Base-by-base conservation (phyloP, 78 protist species). In the Emiliania huxleyi region DNA sequence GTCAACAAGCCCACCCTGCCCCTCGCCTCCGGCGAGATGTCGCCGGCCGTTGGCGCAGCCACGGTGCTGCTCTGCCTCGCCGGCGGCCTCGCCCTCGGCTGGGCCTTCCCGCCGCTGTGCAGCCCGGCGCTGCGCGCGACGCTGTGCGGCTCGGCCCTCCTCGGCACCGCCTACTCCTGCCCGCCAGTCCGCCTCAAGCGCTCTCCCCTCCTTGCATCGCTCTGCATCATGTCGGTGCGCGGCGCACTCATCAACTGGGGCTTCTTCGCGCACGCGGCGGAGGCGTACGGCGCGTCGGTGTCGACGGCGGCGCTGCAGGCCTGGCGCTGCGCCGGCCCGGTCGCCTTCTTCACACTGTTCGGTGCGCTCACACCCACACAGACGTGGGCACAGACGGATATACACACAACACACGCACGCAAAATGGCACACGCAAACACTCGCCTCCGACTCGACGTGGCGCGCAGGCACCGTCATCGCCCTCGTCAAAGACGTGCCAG, bases 161-260 rank as follows among this genome's bases (percentile, higher is more conserved):
- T 91, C 15, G 93, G 93, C 56, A 77, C 89, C 23, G 55, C 42
- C 29, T 91, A 91, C 93, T 91, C 93, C 62, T 5, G 12, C 55
- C 93, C 93, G 21, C 93, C 93, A 35, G 2, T 91, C 35, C 93
- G 93, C 11, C 93, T 91, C 56, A 91, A 91, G 89, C 93, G 93
- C 89, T 91, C 48, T 55, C 93, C 93, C 26, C 40, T 91, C n/a
- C 49, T 77, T 40, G 89, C 93, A 8, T 37, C 79, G 40, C 37
- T 77, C 23, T 91, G 55, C 79, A 90, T 90, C 93, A 71, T 73
- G 43, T 18, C 29, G 26, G 93, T 91, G 73, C 23, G 93, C 33
- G 93, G 93, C 69, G 42, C 89, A 43, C 79, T 91, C 35, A 55
- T 77, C 55, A 91, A 91, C 79, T 87, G 84, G 29, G 87, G 90